phyloP scores from a whole-genome alignment of 768 basidiomycete genomes.

The Kwoniella heveanensis region DNA sequence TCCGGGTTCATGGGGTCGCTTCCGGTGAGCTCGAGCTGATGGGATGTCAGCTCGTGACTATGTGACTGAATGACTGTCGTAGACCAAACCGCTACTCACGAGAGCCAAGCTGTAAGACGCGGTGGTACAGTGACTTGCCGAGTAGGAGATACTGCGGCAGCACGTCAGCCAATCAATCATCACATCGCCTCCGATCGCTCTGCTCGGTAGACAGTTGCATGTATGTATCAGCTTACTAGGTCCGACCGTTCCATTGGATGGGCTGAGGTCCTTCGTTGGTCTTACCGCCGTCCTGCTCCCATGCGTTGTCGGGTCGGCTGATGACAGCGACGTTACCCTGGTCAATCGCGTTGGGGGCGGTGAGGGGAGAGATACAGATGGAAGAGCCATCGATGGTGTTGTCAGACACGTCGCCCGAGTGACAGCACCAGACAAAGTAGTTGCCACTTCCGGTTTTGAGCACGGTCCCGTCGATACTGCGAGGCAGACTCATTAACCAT shows the following conservation, averaged over 20 bases:
- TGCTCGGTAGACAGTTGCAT: too few relatives aligned
- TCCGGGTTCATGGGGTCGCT: conserved; percentile 21
- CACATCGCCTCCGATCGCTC: too few relatives aligned
- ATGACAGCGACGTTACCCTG: conserved; percentile 15
- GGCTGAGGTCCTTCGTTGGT: conserved; percentile 27
- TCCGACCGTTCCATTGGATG: conserved; percentile 22
- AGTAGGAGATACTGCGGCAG: conserved; percentile 27
- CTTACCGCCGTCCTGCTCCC: conserved; percentile 17
- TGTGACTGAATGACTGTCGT: too few relatives aligned
- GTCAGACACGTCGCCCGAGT: conserved; percentile 12
- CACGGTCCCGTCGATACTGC: conserved; percentile 30
- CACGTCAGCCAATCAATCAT: not conserved
- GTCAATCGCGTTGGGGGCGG: conserved; percentile 21
- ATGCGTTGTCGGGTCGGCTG: conserved; percentile 18
- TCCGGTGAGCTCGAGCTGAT: conserved; percentile 20
- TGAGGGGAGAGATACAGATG: conserved; percentile 25
- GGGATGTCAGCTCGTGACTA: not conserved
- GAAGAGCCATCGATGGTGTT: conserved; percentile 11
- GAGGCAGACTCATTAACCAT: not conserved
- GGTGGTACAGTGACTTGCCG: conserved; percentile 23
- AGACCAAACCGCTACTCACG: too few relatives aligned
- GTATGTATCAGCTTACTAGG: conserved; percentile 25
- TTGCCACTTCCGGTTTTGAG: conserved; percentile 3
- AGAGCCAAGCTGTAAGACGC: conserved; percentile 23
- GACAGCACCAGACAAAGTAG: conserved; percentile 31